phyloP scores from a whole-genome alignment of 257 asterid species.

The Gentiana dahurica region DNA sequence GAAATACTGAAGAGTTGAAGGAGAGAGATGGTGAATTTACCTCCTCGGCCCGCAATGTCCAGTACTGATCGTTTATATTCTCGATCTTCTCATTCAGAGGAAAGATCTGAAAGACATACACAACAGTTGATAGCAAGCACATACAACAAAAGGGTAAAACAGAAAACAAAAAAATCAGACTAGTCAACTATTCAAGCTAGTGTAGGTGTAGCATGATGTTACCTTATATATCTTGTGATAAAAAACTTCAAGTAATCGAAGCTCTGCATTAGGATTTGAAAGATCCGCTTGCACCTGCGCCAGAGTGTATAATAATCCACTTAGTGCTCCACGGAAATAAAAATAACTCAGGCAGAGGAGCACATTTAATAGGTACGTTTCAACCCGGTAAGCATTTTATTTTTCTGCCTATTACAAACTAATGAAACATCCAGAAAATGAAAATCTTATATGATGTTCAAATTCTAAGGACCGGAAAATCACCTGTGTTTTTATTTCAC shows the following conservation, averaged over 20 bases:
- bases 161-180: not conserved
- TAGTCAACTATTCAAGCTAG: not conserved
- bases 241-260: slow-evolving; percentile 43
- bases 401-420: no score
- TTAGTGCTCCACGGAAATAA: not conserved
- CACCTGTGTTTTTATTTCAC: slow-evolving; percentile 91
- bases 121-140: slow-evolving; percentile 3
- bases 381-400: not conserved
- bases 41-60: slow-evolving; percentile 98
- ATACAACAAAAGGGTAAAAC: not conserved
- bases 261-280: slow-evolving; percentile 42
- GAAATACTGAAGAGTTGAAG: not conserved
- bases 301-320: slow-evolving; percentile 8
- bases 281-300: slow-evolving; percentile 44
- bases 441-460: no score
- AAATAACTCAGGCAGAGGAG: not conserved
- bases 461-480: slow-evolving; percentile 1
- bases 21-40: slow-evolving; percentile 24
- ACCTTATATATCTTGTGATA: slow-evolving; percentile 51
- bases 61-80: slow-evolving; percentile 86
- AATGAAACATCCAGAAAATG: no score
- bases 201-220: slow-evolving; percentile 3
- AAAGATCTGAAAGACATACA: slow-evolving; percentile 50
- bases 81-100: slow-evolving; percentile 79
- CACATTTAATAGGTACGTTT: no score